These are phyloP conservation scores for Trypanosoma platydactyli DNA, from an alignment of 208 protist species.

Conservation along the genomic window DNA sequence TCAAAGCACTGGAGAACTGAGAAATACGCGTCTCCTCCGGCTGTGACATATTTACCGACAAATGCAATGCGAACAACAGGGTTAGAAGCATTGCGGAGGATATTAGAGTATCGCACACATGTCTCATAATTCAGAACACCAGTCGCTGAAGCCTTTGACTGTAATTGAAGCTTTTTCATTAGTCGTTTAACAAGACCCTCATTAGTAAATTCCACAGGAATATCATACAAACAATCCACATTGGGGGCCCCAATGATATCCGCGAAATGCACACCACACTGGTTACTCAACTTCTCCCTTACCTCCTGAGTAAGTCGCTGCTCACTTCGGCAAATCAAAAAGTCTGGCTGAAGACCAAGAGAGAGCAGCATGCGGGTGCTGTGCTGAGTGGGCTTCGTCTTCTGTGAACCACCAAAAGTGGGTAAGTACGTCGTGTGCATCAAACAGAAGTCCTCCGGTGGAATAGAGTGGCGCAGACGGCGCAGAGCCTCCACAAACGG, in stretches of 20 bases:
- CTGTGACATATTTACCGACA: constrained; percentile 98
- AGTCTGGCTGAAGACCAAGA: constrained; percentile 97
- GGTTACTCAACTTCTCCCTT: constrained; percentile 94
- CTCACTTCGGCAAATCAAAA: constrained; percentile 97
- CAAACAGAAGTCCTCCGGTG: constrained; percentile 84
- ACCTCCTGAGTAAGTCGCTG: constrained; percentile 77
- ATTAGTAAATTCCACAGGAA: constrained; percentile 92
- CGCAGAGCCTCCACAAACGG: constrained; percentile 98
- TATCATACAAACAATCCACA: constrained; percentile 96
- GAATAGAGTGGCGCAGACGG: constrained; percentile 81
- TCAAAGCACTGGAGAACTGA: constrained; percentile 97
- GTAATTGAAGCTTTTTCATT: constrained; percentile 77
- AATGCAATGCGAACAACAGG: constrained; percentile 94
- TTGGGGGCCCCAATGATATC: constrained; percentile 97
- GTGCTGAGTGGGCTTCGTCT: constrained; percentile 99
- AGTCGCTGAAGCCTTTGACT: constrained; percentile 32
- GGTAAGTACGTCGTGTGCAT: constrained; percentile 91
- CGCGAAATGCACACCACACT: constrained; percentile 95
- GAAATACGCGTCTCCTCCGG: constrained; percentile 96
- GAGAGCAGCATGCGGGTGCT: constrained; percentile 94
- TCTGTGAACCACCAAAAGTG: constrained; percentile 96
- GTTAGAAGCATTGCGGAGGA: constrained; percentile 75
- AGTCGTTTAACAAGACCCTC: constrained; percentile 85
- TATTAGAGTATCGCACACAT: constrained; percentile 68
- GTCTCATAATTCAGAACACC: constrained; percentile 78